phyloP scores from a whole-genome alignment of 306 rosid species.

The Lathyrus sativus region DNA sequence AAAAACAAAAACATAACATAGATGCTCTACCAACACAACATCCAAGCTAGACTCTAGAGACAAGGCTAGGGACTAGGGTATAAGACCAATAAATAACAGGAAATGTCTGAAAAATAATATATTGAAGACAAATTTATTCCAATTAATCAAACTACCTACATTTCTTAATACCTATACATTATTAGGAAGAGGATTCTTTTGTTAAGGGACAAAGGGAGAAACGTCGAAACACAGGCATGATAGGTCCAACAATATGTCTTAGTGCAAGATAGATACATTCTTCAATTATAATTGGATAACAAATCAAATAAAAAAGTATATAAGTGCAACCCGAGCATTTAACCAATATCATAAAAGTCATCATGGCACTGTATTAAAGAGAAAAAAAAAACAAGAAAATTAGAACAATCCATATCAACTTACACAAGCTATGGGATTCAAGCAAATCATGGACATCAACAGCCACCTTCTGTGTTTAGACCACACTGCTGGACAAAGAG shows the following conservation, averaged over 20 bases:
- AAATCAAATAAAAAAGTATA: slow-evolving; percentile 4
- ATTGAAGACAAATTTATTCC: not conserved
- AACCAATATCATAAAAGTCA: slow-evolving; percentile 22
- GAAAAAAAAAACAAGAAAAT: not conserved
- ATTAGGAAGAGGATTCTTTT: not conserved
- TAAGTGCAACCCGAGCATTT: slow-evolving; percentile 17
- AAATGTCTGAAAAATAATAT: not conserved
- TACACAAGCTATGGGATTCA: slow-evolving; percentile 94
- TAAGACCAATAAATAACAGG: not conserved
- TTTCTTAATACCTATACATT: not conserved
- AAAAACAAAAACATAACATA: not conserved
- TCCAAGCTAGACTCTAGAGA: not conserved
- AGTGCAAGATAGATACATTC: not conserved
- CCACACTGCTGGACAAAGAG: slow-evolving; percentile 99
- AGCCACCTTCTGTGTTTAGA: slow-evolving; percentile 98
- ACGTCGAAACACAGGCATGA: not conserved
- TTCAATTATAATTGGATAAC: slow-evolving; percentile 13
- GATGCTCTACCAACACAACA: not conserved
- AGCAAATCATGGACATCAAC: slow-evolving; percentile 91
- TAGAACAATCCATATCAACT: slow-evolving; percentile 49
- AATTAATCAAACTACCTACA: not conserved
- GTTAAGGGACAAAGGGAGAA: not conserved
- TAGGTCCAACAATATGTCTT: not conserved
- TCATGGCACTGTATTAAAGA: not conserved
- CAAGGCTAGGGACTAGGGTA: not conserved